Evolutionary conservation across 169 alveolate genomes (phyloP), one percentile per base, ranked within the genome.

Genomic region (Haemoproteus tartakovskyi): DNA sequence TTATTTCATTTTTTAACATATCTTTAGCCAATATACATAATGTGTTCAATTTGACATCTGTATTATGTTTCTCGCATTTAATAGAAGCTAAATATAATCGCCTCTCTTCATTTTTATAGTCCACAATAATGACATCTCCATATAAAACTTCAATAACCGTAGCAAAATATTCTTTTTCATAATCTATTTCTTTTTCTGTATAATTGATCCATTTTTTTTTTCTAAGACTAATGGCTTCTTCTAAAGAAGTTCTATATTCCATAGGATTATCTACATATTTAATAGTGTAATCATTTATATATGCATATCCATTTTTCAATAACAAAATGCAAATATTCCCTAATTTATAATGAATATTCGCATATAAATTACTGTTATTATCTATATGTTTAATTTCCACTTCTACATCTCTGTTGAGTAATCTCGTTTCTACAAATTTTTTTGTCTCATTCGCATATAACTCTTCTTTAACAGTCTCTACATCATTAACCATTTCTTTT

Each of bases 51-150:
- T 40, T 46, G 18, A 67, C 18, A 67, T 67, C 82, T 5, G 82
- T 40, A 27, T 56, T 63, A 46, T 67, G 74, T 24, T 67, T 67
- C 30, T 67, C 82, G 56, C 82, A 67, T 18, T 67, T 67, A 1
- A 67, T 52, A 1, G 82, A 67, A n/a, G 74, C 70, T 29, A 67
- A 12, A 12, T 67, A 67, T n/a, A 67, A 46, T 67, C 82, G 51
- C 19, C 82, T 67, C 16, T 67, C 82, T 47, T 67, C 82, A 67
- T 67, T 67, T 24, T 54, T 57, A 41, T 67, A 67, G 56, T 67
- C 82, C 16, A 67, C 46, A 41, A 67, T 67, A 36, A 67, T 67
- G 1, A 67, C 61, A 67, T 67, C 82, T 4, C 82, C 82, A 22
- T 67, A 67, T 54, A 67, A 46, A 8, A 67, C 74, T 27, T 67